A percentile compares a stretch with the other conserved stretches of the same genome.
phyloP scores from a whole-genome alignment of 768 basidiomycete species.

The Lactarius deliciosus region DNA sequence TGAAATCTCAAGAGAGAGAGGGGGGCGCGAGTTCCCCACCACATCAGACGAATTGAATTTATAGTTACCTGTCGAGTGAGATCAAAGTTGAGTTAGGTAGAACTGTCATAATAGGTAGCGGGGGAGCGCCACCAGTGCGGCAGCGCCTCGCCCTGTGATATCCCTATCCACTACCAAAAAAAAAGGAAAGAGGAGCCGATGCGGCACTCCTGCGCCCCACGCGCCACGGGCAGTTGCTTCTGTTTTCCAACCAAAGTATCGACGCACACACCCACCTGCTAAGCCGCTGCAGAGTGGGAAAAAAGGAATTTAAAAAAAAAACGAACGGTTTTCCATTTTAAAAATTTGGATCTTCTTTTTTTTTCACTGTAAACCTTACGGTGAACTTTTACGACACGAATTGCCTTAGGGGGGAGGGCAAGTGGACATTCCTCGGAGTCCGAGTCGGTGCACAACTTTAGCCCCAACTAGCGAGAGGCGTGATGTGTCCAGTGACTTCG shows the following conservation, averaged over 20 bases:
- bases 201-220: no score
- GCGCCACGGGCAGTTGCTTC: neutral
- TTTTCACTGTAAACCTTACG: neutral
- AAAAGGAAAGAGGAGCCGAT: neutral
- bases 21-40: no score
- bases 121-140: neutral
- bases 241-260: neutral
- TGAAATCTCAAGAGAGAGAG: no score
- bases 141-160: neutral
- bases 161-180: neutral
- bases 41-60: no score
- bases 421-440: neutral
- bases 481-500: neutral
- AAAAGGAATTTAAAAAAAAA: no score
- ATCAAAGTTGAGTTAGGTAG: no score
- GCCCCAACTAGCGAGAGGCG: neutral
- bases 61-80: no score
- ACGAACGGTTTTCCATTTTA: neutral
- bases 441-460: neutral
- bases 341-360: neutral
- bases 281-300: neutral
- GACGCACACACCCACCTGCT: neutral
- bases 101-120: no score
- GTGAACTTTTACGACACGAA: neutral
- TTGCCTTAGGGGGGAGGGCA: neutral